Percentiles rank a stretch among this genome's conserved stretches.
Conservation (phyloP, 140 eudicot genomes). For the Flaveria floridana region DNA sequence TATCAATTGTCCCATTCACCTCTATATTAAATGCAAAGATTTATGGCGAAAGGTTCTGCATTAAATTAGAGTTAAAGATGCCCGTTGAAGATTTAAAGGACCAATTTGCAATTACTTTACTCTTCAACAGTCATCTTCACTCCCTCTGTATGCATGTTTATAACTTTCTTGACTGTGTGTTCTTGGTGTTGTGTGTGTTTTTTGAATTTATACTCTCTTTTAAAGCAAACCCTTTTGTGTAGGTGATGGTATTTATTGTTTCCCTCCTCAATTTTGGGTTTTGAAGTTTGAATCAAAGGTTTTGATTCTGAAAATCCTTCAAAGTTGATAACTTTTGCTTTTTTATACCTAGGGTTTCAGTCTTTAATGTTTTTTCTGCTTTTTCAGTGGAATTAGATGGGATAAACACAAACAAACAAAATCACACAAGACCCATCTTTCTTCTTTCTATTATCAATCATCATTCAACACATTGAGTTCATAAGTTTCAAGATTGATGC, state of each 20-base stretch:
- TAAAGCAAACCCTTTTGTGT: constrained; percentile 24
- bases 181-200: constrained; percentile 41
- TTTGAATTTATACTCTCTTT: constrained; percentile 42
- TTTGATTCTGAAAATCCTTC: constrained; percentile 63
- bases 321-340: constrained; percentile 64
- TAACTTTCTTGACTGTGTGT: constrained; percentile 37
- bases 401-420: constrained; percentile 40
- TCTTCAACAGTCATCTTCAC: constrained; percentile 12
- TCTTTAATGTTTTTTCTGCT: constrained; percentile 29
- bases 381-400: constrained; percentile 36
- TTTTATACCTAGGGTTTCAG: constrained; percentile 47
- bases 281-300: constrained; percentile 71
- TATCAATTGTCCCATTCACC: constrained; percentile 24
- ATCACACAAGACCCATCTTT: constrained; percentile 25
- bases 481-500: constrained; percentile 38
- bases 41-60: constrained; percentile 34
- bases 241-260: constrained; percentile 24
- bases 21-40: constrained; percentile 35
- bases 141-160: constrained; percentile 17
- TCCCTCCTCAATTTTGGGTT: constrained; percentile 45
- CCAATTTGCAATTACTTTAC: constrained; percentile 12
- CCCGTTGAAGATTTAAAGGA: neutral
- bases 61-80: constrained; percentile 27
- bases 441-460: constrained; percentile 14
- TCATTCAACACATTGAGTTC: neutral